Conservation (phyloP, 1,284 basidiomycete species). For the Lignosus rhinocerotis region DNA sequence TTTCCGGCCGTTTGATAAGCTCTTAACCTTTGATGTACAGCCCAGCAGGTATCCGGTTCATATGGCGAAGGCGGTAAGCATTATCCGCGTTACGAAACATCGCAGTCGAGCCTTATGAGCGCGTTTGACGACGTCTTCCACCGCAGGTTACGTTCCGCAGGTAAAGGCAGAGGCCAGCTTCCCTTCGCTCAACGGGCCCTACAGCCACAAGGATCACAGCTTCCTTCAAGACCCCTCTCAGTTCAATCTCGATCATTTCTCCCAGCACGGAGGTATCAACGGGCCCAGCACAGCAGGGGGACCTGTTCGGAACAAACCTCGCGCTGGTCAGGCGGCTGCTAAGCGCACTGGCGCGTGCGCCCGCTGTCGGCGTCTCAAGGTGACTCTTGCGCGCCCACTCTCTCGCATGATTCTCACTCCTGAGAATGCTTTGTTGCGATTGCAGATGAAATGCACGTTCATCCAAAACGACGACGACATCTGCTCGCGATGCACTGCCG, state of each 20-base stretch:
- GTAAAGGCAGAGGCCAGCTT: conserved; percentile 18
- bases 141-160: conserved; percentile 15
- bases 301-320: conserved; percentile 18
- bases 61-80: conserved; percentile 20
- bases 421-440: not conserved
- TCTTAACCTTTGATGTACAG: conserved; percentile 8
- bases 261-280: conserved; percentile 6
- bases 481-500: conserved; percentile 32
- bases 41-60: conserved; percentile 12
- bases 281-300: conserved; percentile 9
- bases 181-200: conserved; percentile 11
- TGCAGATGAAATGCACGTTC: conserved; percentile 38
- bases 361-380: conserved; percentile 36
- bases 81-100: not conserved
- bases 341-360: conserved; percentile 33
- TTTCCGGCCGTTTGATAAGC: conserved; percentile 1
- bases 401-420: not conserved
- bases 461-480: conserved; percentile 22
- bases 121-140: conserved; percentile 6
- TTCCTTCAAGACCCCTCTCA: conserved; percentile 19
- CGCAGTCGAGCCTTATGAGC: not conserved
- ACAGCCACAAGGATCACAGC: conserved; percentile 8
- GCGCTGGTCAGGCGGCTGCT: conserved; percentile 10
- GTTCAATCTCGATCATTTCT: conserved; percentile 14
- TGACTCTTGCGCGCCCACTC: not conserved